Base-by-base conservation (phyloP, 306 rosid species). In the Quercus alba region DNA sequence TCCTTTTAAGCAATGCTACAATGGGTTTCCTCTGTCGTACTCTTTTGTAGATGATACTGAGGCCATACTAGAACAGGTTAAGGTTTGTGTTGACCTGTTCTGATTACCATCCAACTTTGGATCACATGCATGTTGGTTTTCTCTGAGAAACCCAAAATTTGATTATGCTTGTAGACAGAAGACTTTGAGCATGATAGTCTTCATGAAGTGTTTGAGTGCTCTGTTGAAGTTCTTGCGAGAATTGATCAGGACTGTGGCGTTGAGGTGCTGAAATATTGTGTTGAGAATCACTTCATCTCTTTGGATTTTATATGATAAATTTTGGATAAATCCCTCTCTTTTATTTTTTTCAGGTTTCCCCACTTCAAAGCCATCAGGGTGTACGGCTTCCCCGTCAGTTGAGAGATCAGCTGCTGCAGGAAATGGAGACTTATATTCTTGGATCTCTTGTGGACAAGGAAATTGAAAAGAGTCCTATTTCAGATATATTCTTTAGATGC, bases 391-490 rank as follows among this genome's bases (percentile, higher is more conserved):
- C 97, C 18, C 84, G 79, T 69, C 94, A 87, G 82, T 72, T 91
- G 79, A 87, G 94, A 63, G 94, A 92, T 77, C 88, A 86, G 64
- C 88, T 93, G 35, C 78, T 92, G 83, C 85, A 69, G 80, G 94
- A 94, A 87, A 85, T 91, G 95, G 98, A 90, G 85, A 83, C 83
- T 20, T 67, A 80, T 74, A 79, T 93, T 85, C 89, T 87, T 84
- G 93, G 87, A 79, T 80, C 83, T 76, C 74, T 88, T 75, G 87
- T 66, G 31, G 90, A 87, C 66, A 82, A 87, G 78, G 90, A 91
- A 79, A 90, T 77, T 21, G 82, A 82, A 10, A 77, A 83, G 78
- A 80, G 85, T 64, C 85, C 82, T 67, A 78, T 90, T n/a, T 80
- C 94, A 49, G 87, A 88, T 83, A 54, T 88, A 69, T 90, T 94